Base-by-base conservation (phyloP, 1,139 yeast species). In the Suhomyces bolitotheri region DNA sequence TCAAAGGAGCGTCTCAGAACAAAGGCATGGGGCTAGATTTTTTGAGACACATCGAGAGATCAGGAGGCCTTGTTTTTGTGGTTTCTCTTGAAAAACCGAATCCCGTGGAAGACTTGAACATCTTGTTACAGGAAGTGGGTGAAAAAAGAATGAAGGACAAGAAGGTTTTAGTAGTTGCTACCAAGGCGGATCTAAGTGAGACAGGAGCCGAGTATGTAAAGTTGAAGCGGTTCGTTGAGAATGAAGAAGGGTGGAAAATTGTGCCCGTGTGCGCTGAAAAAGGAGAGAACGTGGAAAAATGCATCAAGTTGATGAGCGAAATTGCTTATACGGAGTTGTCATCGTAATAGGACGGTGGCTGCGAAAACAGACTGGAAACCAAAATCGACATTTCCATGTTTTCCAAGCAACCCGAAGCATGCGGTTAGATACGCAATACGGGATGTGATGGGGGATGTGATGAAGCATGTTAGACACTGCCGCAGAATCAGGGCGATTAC, bases 21-120 rank as follows among this genome's bases (percentile, higher is more conserved):
- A 82, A 76, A 53, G 98, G 98, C 2, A 83, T 92, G 87, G 98
- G 98, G 0, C 71, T 88, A 32, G 97, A 89, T 45, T 92, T 92
- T 58, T 63, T 92, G 44, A 72, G 97, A 40, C 98, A 92, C 56
- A 80, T 92, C 34, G 98, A 92, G 59, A 72, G 98, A 44, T 85
- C 96, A 3, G 83, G 85, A 10, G 96, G 96, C 0, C 64, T 92
- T 39, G 95, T 84, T 3, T 88, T 92, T 64, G 96, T 92, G 3
- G 68, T 92, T 2, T 84, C 89, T 4, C 64, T 92, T 17, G 96
- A 86, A 29, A 57, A 73, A 5, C 55, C 58, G 11, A 66, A 81
- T 42, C 96, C 96, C 0, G 63, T 78, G 1, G 64, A 57, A 0
- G 96, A 88, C 49, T 60, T 92, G 30, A 51, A 77, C 9, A 58